A percentile compares a stretch with the other conserved stretches of the same genome.
Evolutionary conservation across 257 asterid genomes (phyloP).

Genomic region (Capsicum chinense): DNA sequence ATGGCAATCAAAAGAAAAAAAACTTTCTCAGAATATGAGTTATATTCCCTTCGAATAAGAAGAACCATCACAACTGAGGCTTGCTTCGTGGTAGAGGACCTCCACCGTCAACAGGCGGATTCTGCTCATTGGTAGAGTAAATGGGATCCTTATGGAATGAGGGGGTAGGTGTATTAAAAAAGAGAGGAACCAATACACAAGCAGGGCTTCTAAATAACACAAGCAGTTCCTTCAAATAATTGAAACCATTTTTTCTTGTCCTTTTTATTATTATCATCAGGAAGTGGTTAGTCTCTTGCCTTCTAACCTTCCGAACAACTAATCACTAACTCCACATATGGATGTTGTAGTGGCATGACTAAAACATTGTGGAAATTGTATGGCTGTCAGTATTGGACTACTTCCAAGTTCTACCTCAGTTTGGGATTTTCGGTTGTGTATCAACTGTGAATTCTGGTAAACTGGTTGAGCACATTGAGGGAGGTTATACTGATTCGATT

Average conservation of each 20-base stretch:
- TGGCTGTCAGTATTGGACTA: slow-evolving; percentile 8
- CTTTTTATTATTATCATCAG: not conserved
- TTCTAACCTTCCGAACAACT: not conserved
- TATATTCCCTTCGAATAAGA: not conserved
- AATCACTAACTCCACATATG: not conserved
- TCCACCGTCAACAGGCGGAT: not conserved
- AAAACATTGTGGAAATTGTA: not conserved
- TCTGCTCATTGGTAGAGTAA: not conserved
- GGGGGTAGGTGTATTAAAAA: not conserved
- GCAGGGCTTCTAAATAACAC: not conserved
- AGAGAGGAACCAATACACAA: not conserved
- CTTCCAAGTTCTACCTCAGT: not conserved
- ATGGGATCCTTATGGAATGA: not conserved
- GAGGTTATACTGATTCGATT: not conserved
- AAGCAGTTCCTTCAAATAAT: not conserved
- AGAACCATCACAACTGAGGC: not conserved
- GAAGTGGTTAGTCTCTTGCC: not conserved
- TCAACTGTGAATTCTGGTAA: not conserved
- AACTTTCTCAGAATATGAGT: not conserved
- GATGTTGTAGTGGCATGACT: slow-evolving; percentile 12
- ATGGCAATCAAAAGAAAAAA: not conserved
- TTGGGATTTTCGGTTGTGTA: not conserved
- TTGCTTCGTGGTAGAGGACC: not conserved
- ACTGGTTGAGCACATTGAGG: slow-evolving; percentile 9
- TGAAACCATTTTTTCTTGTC: not conserved